Percentiles rank a stretch among this genome's conserved stretches.
phyloP scores from a whole-genome alignment of 1,284 basidiomycete species.

The Sparassis latifolia region DNA sequence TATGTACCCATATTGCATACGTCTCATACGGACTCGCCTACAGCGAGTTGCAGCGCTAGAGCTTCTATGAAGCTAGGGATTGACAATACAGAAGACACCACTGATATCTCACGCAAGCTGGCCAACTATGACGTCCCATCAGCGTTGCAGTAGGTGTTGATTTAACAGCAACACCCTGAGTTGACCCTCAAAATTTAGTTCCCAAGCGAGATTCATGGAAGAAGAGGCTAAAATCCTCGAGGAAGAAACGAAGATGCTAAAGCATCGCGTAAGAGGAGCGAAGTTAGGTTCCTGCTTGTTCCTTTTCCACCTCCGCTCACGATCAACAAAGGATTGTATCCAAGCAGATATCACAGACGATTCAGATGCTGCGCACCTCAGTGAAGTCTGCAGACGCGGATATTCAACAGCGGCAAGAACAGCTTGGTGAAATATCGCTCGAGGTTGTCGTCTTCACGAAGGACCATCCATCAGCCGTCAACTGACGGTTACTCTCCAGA shows the following conservation, averaged over 20 bases:
- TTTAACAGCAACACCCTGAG: neutral
- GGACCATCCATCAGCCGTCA: neutral
- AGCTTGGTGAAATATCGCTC: conserved; percentile 14
- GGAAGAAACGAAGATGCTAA: conserved; percentile 9
- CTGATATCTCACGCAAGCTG: neutral
- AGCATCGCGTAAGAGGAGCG: conserved; percentile 10
- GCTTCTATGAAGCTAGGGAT: neutral
- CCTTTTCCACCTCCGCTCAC: neutral
- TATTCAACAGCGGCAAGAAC: conserved; percentile 7
- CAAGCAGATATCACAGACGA: conserved; percentile 10
- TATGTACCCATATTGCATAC: neutral
- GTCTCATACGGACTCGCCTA: neutral
- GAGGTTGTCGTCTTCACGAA: neutral
- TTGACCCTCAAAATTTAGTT: neutral
- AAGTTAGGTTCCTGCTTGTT: conserved; percentile 12
- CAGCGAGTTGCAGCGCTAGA: neutral
- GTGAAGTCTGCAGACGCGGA: conserved; percentile 7
- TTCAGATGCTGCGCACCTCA: conserved; percentile 6
- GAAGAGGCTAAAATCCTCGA: conserved; percentile 16
- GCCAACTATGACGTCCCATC: conserved; percentile 10
- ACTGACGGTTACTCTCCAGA: neutral
- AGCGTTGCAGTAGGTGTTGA: neutral
- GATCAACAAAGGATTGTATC: conserved; percentile 7
- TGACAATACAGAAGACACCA: neutral
- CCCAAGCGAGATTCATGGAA: conserved; percentile 2